Conservation (phyloP, 23 red algal genomes). For the Gracilaria gracilis region DNA sequence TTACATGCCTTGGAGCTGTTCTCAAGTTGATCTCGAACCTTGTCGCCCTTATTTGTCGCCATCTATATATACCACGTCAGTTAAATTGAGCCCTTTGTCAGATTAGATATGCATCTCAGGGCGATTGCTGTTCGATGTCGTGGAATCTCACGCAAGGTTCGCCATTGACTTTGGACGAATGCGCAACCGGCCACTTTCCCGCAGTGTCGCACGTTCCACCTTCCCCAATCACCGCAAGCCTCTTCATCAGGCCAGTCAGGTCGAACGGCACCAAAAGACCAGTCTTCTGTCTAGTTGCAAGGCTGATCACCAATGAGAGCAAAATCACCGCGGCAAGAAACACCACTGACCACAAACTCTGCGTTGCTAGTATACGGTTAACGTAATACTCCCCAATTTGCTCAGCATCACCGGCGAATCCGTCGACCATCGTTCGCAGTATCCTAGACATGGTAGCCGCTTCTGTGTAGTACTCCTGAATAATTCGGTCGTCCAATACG, state of each 20-base stretch:
- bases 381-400: slow-evolving; percentile 5
- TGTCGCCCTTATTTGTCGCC: too few relatives aligned
- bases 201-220: neutral
- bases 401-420: neutral
- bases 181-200: neutral
- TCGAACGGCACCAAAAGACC: slow-evolving; percentile 1
- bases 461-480: slow-evolving; percentile 26
- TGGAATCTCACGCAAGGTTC: too few relatives aligned
- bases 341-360: slow-evolving; percentile 3
- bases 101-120: too few relatives aligned
- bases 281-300: neutral
- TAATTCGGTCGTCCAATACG: neutral
- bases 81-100: too few relatives aligned
- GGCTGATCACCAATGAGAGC: neutral
- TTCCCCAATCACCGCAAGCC: neutral
- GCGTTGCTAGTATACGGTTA: neutral
- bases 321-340: neutral
- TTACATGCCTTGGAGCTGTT: too few relatives aligned
- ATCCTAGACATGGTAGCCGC: neutral
- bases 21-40: too few relatives aligned
- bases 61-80: too few relatives aligned
- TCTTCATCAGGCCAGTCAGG: neutral
- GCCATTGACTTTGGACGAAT: too few relatives aligned
- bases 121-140: too few relatives aligned
- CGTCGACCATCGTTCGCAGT: slow-evolving; percentile 18